Conservation (phyloP, 306 rosid genomes). For the Cyclanthera cordifolia region DNA sequence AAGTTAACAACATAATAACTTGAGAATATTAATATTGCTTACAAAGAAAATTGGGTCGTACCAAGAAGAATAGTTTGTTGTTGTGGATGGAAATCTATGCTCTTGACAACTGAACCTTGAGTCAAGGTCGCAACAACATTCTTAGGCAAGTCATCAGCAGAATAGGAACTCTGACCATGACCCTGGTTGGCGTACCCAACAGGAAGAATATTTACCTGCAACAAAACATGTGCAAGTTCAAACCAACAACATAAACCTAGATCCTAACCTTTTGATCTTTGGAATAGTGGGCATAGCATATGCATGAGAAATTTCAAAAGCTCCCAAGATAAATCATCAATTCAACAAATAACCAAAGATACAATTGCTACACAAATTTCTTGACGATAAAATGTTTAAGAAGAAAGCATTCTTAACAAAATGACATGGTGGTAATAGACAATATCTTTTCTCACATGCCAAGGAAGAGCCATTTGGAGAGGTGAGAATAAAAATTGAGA, state of each 20-base stretch:
- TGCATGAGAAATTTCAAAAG: neutral
- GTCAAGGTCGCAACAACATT: slow-evolving; percentile 53
- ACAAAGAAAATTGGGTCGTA: slow-evolving; percentile 19
- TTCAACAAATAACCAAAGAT: neutral
- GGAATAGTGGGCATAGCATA: neutral
- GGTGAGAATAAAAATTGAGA: neutral
- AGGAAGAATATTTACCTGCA: slow-evolving; percentile 76
- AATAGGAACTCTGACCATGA: slow-evolving; percentile 84
- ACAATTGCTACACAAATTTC: neutral
- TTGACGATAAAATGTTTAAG: neutral
- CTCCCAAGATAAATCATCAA: neutral
- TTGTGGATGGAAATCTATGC: slow-evolving; percentile 92
- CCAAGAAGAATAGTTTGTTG: slow-evolving; percentile 91
- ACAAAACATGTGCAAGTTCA: slow-evolving; percentile 19
- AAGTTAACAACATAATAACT: slow-evolving; percentile 13
- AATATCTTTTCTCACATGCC: neutral
- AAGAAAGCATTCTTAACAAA: neutral
- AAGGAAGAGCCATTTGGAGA: neutral
- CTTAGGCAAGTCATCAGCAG: slow-evolving; percentile 92
- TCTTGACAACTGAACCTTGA: slow-evolving; percentile 70
- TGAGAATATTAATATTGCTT: neutral
- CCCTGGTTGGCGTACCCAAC: slow-evolving; percentile 55
- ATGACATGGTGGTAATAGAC: neutral
- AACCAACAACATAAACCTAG: slow-evolving; percentile 14
- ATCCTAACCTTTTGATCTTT: neutral